These are phyloP conservation scores for Gentiana straminea DNA, from an alignment of 257 asterid genomes.

Conservation along the genomic window DNA sequence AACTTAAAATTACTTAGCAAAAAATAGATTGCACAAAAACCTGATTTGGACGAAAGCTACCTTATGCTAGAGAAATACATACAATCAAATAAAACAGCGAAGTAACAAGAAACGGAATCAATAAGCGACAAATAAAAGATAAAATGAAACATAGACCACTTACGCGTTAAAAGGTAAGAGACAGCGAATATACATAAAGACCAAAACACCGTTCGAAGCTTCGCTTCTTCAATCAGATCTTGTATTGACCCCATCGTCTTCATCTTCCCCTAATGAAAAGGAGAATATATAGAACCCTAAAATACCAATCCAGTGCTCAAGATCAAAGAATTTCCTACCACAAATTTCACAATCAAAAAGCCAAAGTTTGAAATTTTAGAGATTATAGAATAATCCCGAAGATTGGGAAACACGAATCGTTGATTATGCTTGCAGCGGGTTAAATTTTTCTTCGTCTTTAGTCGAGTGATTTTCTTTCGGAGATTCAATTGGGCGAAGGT, in stretches of 20 bases:
- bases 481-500: not conserved
- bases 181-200: constrained; percentile 68
- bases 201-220: constrained; percentile 97
- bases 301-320: constrained; percentile 5
- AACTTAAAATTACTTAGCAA: not conserved
- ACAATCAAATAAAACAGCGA: not conserved
- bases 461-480: not conserved
- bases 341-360: not conserved
- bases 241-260: constrained; percentile 68
- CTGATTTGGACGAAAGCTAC: not conserved
- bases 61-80: not conserved
- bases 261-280: constrained; percentile 19
- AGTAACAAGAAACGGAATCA: not conserved
- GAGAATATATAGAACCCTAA: constrained; percentile 21
- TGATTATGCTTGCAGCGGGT: not conserved
- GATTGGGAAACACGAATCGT: not conserved
- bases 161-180: constrained; percentile 84
- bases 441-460: not conserved
- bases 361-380: not conserved
- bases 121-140: not conserved
- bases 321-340: not conserved
- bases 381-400: not conserved
- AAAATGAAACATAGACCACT: constrained; percentile 18
- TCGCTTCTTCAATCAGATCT: constrained; percentile 98
- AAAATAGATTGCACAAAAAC: not conserved